A percentile compares a stretch with the other conserved stretches of the same genome.
phyloP scores from a whole-genome alignment of 2,329 filamentous ascomycete species.

The Eurotiales sp. region DNA sequence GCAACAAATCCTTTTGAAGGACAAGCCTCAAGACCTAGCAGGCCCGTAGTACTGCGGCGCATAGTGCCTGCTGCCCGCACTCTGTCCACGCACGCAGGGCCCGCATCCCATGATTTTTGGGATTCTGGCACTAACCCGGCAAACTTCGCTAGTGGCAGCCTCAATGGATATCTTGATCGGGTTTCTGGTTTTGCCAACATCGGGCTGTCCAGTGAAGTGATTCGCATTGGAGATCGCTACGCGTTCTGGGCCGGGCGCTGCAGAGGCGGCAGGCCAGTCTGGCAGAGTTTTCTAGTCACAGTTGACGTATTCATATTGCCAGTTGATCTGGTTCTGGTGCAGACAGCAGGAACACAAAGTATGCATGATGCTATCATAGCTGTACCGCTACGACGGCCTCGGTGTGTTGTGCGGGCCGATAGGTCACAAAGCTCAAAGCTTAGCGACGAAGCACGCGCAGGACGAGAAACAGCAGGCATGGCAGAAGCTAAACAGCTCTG shows the following conservation, averaged over 20 bases:
- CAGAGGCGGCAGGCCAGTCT: neutral
- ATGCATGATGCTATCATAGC: neutral
- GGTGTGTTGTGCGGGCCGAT: neutral
- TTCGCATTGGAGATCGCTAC: neutral
- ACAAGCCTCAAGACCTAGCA: too few relatives aligned
- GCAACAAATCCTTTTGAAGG: neutral
- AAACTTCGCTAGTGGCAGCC: neutral
- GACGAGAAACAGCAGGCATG: neutral
- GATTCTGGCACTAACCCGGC: neutral
- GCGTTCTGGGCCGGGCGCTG: neutral
- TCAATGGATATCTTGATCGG: neutral
- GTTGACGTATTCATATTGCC: neutral
- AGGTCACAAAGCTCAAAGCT: constrained; percentile 4
- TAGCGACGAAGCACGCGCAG: neutral
- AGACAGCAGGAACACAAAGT: too few relatives aligned
- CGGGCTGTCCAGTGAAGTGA: neutral
- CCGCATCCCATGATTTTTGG: neutral
- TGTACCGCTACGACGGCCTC: neutral
- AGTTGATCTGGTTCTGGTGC: too few relatives aligned
- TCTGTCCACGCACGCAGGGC: neutral
- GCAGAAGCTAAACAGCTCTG: neutral
- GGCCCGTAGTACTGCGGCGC: too few relatives aligned
- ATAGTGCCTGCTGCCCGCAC: neutral
- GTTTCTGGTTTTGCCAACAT: neutral
- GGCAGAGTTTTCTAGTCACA: neutral